Conservation (phyloP, 768 basidiomycete genomes). For the Pleurotus citrinopileatus region DNA sequence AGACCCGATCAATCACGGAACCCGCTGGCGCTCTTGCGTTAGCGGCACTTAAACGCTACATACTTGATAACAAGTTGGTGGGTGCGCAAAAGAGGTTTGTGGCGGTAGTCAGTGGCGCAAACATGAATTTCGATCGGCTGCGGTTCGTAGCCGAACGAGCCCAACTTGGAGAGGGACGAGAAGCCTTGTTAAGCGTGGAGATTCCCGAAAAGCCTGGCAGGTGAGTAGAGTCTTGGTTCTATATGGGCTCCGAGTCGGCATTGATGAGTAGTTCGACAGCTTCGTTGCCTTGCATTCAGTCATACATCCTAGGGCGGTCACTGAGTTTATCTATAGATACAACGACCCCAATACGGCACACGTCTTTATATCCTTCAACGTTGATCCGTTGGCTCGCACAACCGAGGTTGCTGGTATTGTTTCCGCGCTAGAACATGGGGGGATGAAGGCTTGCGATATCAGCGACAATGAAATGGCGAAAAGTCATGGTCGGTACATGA, state of each 20-base stretch:
- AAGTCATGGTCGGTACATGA: slow-evolving; percentile 90
- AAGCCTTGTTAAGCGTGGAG: slow-evolving; percentile 91
- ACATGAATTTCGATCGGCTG: slow-evolving; percentile 98
- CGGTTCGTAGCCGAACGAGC: slow-evolving; percentile 99
- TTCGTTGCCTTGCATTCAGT: slow-evolving; percentile 84
- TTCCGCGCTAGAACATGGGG: slow-evolving; percentile 52
- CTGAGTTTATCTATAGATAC: slow-evolving; percentile 95
- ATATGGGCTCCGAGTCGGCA: background rate
- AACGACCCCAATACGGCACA: slow-evolving; percentile 71
- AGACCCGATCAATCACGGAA: slow-evolving; percentile 94
- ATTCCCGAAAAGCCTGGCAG: slow-evolving; percentile 92
- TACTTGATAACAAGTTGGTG: slow-evolving; percentile 74
- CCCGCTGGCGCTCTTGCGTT: slow-evolving; percentile 93
- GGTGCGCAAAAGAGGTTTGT: slow-evolving; percentile 88
- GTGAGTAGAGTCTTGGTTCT: slow-evolving; percentile 35
- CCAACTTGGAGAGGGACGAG: slow-evolving; percentile 92
- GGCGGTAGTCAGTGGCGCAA: slow-evolving; percentile 91
- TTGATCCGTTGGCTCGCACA: slow-evolving; percentile 56
- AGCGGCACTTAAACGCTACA: slow-evolving; percentile 89
- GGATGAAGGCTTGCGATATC: slow-evolving; percentile 86
- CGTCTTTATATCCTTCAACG: slow-evolving; percentile 88
- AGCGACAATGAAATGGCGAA: slow-evolving; percentile 96
- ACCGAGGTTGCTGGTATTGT: slow-evolving; percentile 68
- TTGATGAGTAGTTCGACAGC: slow-evolving; percentile 35
- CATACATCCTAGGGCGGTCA: slow-evolving; percentile 89